Base-by-base conservation (phyloP, 441 rosid species). In the Isatis lusitanica region DNA sequence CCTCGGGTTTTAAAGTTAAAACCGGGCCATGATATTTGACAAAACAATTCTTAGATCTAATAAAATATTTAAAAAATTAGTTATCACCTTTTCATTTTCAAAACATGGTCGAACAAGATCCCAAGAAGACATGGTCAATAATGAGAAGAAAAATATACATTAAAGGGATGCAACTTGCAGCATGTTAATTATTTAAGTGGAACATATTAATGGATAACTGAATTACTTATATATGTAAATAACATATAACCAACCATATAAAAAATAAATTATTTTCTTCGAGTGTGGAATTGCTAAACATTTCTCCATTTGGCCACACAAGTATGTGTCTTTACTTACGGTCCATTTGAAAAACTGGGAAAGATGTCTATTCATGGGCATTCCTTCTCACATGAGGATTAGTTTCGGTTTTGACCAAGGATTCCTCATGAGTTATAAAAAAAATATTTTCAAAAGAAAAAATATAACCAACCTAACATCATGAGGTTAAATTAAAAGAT, bases 111-210 rank as follows among this genome's bases (percentile, higher is more conserved):
- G 48, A 28, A 17, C 4, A 60, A 38, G 4, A 62, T 39, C 51
- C 7, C 18, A 28, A 61, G 31, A 71, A 62, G 44, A 62, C 33
- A 62, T 42, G 56, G 76, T 42, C 70, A 72, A 63, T 62, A 42
- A 13, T 39, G 15, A 2, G 24, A 46, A 50, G 8, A 61, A 5
- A 31, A 48, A 57, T 9, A 57, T 2, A 38, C 31, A 21, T 18
- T 46, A 53, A 63, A 42, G 17, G 56, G 47, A 13, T 63, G 46
- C 63, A 72, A 63, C 70, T 72, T 63, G 76, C 39, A 42, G 13
- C 9, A 42, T 51, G n/a, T n/a, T 71, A 26, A 30, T 13, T 36
- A 9, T 12, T 39, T 51, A 11, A 61, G 40, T 71, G 53, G 50
- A 28, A 12, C 56, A 40, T 9, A 43, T 55, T 36, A 35, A 44